A percentile compares a stretch with the other conserved stretches of the same genome.
Conservation (phyloP, 805 yeast genomes). For the Spathaspora passalidarum region DNA sequence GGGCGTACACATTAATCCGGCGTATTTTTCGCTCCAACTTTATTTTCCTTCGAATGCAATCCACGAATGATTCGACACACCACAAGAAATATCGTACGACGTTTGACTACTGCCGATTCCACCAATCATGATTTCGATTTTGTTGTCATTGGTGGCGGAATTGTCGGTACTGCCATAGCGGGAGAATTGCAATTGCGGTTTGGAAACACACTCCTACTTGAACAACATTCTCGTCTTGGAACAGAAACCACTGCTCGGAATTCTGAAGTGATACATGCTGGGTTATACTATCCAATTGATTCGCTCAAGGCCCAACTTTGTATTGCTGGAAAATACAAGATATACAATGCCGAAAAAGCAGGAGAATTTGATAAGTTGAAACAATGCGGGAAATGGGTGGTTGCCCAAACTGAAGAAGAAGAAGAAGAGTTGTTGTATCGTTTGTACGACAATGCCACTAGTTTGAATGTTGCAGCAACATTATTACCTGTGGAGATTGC, state of each 20-base stretch:
- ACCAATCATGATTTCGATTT: constrained; percentile 78
- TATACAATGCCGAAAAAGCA: constrained; percentile 51
- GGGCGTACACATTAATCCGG: too few species aligned
- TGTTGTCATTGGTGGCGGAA: constrained; percentile 80
- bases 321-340: constrained; percentile 65
- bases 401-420: constrained; percentile 73
- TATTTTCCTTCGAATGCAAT: too few species aligned
- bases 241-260: constrained; percentile 85
- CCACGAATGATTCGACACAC: too few species aligned
- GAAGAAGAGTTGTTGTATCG: constrained; percentile 55
- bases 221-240: constrained; percentile 64
- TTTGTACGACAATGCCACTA: constrained; percentile 48
- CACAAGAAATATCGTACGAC: too few species aligned
- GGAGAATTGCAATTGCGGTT: constrained; percentile 55
- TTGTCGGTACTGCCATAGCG: constrained; percentile 79
- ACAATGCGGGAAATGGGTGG: constrained; percentile 81
- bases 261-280: constrained; percentile 93
- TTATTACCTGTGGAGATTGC: constrained; percentile 49
- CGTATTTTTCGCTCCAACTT: too few species aligned
- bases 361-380: constrained; percentile 40
- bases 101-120: neutral
- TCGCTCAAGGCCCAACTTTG: constrained; percentile 70
- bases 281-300: constrained; percentile 72
- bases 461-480: constrained; percentile 55
- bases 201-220: constrained; percentile 61